These are phyloP conservation scores for Kalmanozyma brasiliensis DNA, from an alignment of 1,284 basidiomycete species.

Conservation along the genomic window DNA sequence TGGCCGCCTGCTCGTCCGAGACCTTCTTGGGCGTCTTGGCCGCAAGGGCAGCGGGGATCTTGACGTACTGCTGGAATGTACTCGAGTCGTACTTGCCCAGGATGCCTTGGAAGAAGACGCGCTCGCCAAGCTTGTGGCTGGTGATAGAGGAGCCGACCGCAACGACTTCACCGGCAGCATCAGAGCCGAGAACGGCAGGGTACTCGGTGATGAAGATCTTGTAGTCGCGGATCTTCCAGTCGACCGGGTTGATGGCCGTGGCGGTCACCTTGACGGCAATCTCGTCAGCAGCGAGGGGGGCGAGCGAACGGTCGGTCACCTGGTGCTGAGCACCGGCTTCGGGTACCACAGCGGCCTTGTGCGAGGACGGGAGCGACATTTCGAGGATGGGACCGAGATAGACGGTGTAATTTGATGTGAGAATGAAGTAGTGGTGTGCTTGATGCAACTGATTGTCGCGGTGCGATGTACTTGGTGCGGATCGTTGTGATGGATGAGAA, in stretches of 20 bases:
- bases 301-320: slow-evolving; percentile 31
- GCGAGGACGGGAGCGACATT: slow-evolving; percentile 36
- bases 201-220: slow-evolving; percentile 35
- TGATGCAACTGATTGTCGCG: no score
- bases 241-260: slow-evolving; percentile 58
- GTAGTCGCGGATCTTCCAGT: slow-evolving; percentile 57
- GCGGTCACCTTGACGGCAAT: slow-evolving; percentile 49
- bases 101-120: slow-evolving; percentile 62
- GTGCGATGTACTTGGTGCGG: no score
- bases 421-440: no score
- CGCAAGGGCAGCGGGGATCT: slow-evolving; percentile 45
- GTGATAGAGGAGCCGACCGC: slow-evolving; percentile 32
- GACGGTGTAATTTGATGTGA: background rate
- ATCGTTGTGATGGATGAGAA: no score
- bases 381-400: background rate
- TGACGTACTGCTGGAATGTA: slow-evolving; percentile 58
- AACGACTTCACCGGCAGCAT: slow-evolving; percentile 52
- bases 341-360: slow-evolving; percentile 42
- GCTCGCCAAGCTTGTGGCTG: slow-evolving; percentile 42
- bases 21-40: slow-evolving; percentile 48
- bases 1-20: slow-evolving; percentile 52
- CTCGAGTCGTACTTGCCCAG: slow-evolving; percentile 35
- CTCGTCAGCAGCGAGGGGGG: slow-evolving; percentile 30
- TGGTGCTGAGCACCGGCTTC: slow-evolving; percentile 32
- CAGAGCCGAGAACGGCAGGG: slow-evolving; percentile 52